Percentiles rank a stretch among this genome's conserved stretches.
Evolutionary conservation across 2,329 filamentous ascomycete genomes (phyloP).

Genomic region (Fusarium concolor): DNA sequence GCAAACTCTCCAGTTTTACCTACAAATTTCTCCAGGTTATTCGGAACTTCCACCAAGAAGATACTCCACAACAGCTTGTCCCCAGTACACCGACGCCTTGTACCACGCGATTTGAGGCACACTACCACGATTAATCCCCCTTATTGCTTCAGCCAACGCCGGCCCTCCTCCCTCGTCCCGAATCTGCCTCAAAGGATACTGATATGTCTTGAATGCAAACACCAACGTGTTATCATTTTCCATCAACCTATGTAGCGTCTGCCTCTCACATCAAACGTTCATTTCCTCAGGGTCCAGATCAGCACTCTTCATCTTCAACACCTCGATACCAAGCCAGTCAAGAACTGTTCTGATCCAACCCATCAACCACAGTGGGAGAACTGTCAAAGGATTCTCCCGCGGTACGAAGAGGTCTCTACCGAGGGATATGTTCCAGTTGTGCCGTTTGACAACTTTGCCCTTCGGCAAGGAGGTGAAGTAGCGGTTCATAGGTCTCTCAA

Average conservation of each 20-base stretch:
- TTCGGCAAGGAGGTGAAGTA: background rate
- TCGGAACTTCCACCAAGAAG: background rate
- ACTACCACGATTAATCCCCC: fast-evolving
- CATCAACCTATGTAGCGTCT: background rate
- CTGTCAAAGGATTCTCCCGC: background rate
- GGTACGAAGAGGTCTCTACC: fast-evolving
- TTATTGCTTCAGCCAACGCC: background rate
- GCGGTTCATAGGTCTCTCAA: background rate
- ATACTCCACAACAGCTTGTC: background rate
- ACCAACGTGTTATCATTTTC: background rate
- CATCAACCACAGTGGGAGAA: background rate
- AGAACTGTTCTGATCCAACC: fast-evolving
- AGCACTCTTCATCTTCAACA: background rate
- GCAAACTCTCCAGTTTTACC: fast-evolving
- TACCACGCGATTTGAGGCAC: background rate
- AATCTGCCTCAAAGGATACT: background rate
- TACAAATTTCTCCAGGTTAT: fast-evolving
- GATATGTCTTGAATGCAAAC: background rate
- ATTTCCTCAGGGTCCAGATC: background rate
- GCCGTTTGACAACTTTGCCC: background rate
- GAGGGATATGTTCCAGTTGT: background rate
- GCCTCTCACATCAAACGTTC: background rate
- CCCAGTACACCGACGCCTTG: background rate
- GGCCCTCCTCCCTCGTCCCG: background rate
- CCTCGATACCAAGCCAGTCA: background rate